Evolutionary conservation across 495 filamentous ascomycete genomes (phyloP).

Genomic region (Podospora australis): DNA sequence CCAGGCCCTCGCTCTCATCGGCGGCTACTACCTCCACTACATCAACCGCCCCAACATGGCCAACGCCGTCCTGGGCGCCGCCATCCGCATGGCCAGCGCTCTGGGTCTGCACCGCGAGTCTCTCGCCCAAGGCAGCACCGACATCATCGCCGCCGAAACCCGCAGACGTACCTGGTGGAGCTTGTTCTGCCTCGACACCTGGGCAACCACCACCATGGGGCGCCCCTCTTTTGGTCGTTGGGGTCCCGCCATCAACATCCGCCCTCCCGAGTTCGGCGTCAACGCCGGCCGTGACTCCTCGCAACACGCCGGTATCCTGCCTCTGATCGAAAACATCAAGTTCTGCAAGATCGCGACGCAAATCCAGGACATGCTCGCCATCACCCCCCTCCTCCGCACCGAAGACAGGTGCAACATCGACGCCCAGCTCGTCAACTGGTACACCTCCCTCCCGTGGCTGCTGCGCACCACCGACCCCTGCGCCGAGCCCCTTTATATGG

Average conservation of each 20-base stretch:
- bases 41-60: slow-evolving; percentile 74
- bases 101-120: slow-evolving; percentile 73
- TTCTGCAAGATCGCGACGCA: slow-evolving; percentile 75
- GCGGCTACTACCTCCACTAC: slow-evolving; percentile 75
- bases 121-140: slow-evolving; percentile 45
- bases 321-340: slow-evolving; percentile 68
- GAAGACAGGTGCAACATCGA: slow-evolving; percentile 62
- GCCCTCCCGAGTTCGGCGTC: slow-evolving; percentile 53
- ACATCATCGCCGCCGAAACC: slow-evolving; percentile 53
- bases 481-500: slow-evolving; percentile 61
- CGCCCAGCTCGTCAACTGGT: slow-evolving; percentile 62
- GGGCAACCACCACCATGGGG: slow-evolving; percentile 70
- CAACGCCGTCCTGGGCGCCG: slow-evolving; percentile 58
- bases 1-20: slow-evolving; percentile 64
- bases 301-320: slow-evolving; percentile 57
- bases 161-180: slow-evolving; percentile 75
- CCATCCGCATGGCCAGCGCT: slow-evolving; percentile 62
- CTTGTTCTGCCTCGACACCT: slow-evolving; percentile 72
- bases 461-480: slow-evolving; percentile 63
- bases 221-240: slow-evolving; percentile 69
- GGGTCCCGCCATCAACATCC: slow-evolving; percentile 66
- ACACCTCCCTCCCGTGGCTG: slow-evolving; percentile 63
- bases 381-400: slow-evolving; percentile 56
- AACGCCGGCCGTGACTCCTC: slow-evolving; percentile 44
- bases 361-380: slow-evolving; percentile 70